Base-by-base conservation (phyloP, 768 basidiomycete species). In the Pisolithus microcarpus region DNA sequence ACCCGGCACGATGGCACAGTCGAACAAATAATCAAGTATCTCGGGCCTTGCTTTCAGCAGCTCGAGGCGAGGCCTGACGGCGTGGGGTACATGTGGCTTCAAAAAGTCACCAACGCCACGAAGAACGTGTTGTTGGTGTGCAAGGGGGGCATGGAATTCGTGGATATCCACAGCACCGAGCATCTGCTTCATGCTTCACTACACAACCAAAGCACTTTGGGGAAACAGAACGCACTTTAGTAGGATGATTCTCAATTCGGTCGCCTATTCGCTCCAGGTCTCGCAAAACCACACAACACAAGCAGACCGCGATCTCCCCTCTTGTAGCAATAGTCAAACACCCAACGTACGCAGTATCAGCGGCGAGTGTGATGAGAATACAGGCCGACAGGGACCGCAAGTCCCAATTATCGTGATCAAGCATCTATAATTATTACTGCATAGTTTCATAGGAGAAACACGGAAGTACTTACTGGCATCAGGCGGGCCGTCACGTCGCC, bases 121-220 rank as follows among this genome's bases (percentile, higher is more conserved):
- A 6, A 60, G 7, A 13, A 52, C 46, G 8, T 21, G n/a, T 38
- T 54, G 54, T 45, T 61, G 61, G 61, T 18, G 61, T 63, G 48
- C 62, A 70, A 49, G 58, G 61, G 30, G 65, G 55, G 5, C 58
- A 59, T 10, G 56, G 63, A 48, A 63, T 61, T 46, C 46, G 5
- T 47, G 38, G 4, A 62, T 58, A 23, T 61, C 58, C 21, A 9
- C 26, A 13, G 49, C 30, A 48, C 50, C 42, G 5, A 61, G 49
- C 9, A 54, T 44, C 61, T 66, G 30, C 7, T 11, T 28, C 11
- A 23, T 18, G 4, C 4, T 19, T 18, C 18, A 23, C 11, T 7
- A 50, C 13, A 42, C 16, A 9, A 13, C 13, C 11, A 38, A 44
- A 48, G 19, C 23, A 13, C 6, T 7, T 4, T 23, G 16, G 23